A percentile compares a stretch with the other conserved stretches of the same genome.
Evolutionary conservation across 2,329 filamentous ascomycete species (phyloP).

Genomic region (Ramularia endophylla): DNA sequence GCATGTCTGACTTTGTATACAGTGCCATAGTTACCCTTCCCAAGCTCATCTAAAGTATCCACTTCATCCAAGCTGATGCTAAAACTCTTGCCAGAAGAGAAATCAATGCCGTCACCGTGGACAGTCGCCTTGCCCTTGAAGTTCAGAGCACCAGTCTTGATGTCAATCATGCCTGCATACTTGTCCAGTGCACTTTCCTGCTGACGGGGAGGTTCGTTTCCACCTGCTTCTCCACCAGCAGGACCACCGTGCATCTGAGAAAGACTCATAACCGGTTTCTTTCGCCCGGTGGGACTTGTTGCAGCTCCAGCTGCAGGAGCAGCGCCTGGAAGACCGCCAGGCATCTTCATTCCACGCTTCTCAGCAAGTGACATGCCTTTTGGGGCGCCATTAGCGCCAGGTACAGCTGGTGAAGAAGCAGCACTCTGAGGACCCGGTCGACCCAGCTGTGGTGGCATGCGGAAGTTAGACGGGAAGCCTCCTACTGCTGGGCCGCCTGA

Average conservation of each 20-base stretch:
- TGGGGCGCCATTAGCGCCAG: conserved; percentile 35
- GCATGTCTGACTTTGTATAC: conserved; percentile 94
- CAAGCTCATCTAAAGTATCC: conserved; percentile 84
- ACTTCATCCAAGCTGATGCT: conserved; percentile 94
- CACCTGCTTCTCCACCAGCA: conserved; percentile 28
- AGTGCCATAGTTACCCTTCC: conserved; percentile 97
- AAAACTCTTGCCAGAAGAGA: conserved; percentile 82
- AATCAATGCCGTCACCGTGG: conserved; percentile 84
- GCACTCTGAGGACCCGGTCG: conserved; percentile 38
- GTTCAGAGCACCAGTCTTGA: conserved; percentile 81
- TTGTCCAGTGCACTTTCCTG: conserved; percentile 49
- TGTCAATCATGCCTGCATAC: conserved; percentile 79
- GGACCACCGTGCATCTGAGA: conserved; percentile 37
- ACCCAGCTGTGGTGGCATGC: conserved; percentile 34
- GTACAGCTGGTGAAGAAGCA: conserved; percentile 45
- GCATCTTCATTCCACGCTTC: conserved; percentile 60
- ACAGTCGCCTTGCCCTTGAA: conserved; percentile 92
- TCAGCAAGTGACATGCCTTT: conserved; percentile 57
- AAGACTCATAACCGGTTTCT: conserved; percentile 41
- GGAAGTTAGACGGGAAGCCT: conserved; percentile 40
- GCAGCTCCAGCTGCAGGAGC: conserved; percentile 38
- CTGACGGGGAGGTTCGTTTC: conserved; percentile 20
- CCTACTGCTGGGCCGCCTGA: conserved; percentile 24
- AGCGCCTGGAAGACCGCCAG: conserved; percentile 46
- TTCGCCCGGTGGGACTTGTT: conserved; percentile 25